These are phyloP conservation scores for Curvularia verruculosa DNA, from an alignment of 2,329 filamentous ascomycete species.

Conservation along the genomic window DNA sequence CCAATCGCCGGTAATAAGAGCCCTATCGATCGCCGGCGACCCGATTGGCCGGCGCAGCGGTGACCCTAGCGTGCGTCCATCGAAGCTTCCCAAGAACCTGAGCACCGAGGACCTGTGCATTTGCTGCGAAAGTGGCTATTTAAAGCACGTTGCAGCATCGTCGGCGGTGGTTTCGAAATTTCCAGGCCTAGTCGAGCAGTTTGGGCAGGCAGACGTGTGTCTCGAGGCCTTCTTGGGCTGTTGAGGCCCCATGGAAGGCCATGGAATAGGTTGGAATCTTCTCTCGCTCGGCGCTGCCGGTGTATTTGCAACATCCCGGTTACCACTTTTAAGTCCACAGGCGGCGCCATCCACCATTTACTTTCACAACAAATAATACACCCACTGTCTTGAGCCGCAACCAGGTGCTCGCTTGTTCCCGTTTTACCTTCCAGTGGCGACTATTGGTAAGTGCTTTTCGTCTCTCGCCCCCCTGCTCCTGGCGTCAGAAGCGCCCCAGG, in stretches of 20 bases:
- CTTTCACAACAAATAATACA: constrained; percentile 21
- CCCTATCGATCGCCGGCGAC: constrained; percentile 6
- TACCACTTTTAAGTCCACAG: constrained; percentile 44
- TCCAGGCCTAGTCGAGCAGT: neutral
- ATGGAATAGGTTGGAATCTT: constrained; percentile 47
- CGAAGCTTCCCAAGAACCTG: constrained; percentile 13
- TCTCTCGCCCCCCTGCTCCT: constrained; percentile 2
- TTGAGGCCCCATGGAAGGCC: constrained; percentile 39
- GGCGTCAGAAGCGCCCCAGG: constrained; percentile 14
- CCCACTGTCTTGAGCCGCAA: constrained; percentile 18
- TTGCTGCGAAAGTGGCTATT: neutral
- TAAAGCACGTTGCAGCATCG: neutral
- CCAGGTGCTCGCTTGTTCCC: constrained; percentile 8
- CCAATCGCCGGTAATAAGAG: constrained; percentile 17
- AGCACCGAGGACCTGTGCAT: constrained; percentile 3
- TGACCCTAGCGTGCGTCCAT: constrained; percentile 8
- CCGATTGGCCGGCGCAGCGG: constrained; percentile 5
- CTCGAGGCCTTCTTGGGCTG: constrained; percentile 29
- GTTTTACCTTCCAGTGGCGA: constrained; percentile 14
- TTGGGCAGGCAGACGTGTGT: constrained; percentile 11
- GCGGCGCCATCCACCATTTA: constrained; percentile 24
- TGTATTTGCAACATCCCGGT: constrained; percentile 41
- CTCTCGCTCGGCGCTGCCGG: constrained; percentile 43
- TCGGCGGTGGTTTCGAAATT: neutral
- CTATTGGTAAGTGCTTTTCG: constrained; percentile 28